phyloP scores from a whole-genome alignment of 2,329 filamentous ascomycete species.

The Alternaria atra region DNA sequence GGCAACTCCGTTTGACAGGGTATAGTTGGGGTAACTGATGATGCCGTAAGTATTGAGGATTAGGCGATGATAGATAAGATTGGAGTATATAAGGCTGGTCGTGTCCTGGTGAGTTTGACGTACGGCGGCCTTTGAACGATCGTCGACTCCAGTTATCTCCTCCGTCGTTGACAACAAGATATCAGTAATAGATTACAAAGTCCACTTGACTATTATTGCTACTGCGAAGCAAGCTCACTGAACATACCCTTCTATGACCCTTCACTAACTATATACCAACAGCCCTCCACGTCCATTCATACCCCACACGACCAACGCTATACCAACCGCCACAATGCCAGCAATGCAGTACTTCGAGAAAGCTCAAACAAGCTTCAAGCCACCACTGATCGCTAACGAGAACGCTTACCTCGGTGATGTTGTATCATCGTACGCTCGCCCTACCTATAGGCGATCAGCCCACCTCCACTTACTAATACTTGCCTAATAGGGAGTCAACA shows the following conservation, averaged over 20 bases:
- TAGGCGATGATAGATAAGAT: background rate
- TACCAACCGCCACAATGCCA: constrained; percentile 14
- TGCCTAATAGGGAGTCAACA: constrained; percentile 58
- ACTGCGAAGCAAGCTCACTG: background rate
- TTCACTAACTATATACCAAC: background rate
- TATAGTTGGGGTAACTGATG: background rate
- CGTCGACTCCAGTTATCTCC: background rate
- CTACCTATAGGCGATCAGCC: background rate
- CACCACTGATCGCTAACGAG: constrained; percentile 71
- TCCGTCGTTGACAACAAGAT: background rate
- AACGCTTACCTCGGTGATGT: constrained; percentile 74
- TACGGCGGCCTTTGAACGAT: background rate
- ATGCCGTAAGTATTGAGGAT: background rate
- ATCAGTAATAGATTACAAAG: background rate
- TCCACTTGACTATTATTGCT: background rate
- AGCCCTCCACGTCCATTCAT: background rate
- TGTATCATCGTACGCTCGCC: constrained; percentile 58
- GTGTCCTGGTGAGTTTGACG: background rate
- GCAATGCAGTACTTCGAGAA: constrained; percentile 64
- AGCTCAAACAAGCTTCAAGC: constrained; percentile 68
- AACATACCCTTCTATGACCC: background rate
- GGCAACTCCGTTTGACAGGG: background rate
- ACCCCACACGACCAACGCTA: background rate
- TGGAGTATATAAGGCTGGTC: background rate
- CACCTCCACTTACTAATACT: background rate